These are phyloP conservation scores for Wickerhamiella vanderwaltii DNA, from an alignment of 805 yeast genomes.

Conservation along the genomic window DNA sequence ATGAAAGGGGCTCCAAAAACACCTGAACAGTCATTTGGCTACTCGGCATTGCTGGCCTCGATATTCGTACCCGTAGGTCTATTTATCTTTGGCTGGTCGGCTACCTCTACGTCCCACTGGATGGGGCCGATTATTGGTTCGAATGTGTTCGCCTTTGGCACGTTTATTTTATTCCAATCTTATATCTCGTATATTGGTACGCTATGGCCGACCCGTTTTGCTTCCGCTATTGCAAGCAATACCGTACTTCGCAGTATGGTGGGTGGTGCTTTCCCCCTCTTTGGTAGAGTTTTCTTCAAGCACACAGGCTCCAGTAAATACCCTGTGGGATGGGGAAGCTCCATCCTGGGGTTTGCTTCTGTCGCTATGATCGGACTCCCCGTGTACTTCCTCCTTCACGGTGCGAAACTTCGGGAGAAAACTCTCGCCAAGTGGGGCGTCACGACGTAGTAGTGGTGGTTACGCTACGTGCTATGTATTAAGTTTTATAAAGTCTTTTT, in stretches of 20 bases:
- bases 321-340: conserved; percentile 45
- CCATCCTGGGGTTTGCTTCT: conserved; percentile 36
- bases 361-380: conserved; percentile 39
- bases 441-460: not conserved
- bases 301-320: conserved; percentile 20
- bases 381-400: conserved; percentile 38
- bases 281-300: conserved; percentile 47
- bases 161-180: conserved; percentile 40
- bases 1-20: not conserved
- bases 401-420: conserved; percentile 24
- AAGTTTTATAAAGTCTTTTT: too few species aligned
- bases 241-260: conserved; percentile 44
- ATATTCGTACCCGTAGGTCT: conserved; percentile 40
- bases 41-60: conserved; percentile 32
- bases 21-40: conserved; percentile 18
- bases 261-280: conserved; percentile 53
- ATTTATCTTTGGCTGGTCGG: conserved; percentile 50
- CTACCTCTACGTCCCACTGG: conserved; percentile 40
- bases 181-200: conserved; percentile 33
- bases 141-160: conserved; percentile 31
- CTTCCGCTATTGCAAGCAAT: conserved; percentile 45
- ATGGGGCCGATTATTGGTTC: conserved; percentile 39
- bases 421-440: not conserved
- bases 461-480: too few species aligned
- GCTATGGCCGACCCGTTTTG: conserved; percentile 4